Percentiles rank a stretch among this genome's conserved stretches.
phyloP scores from a whole-genome alignment of 2,329 filamentous ascomycete species.

The Venturiaceae sp. region DNA sequence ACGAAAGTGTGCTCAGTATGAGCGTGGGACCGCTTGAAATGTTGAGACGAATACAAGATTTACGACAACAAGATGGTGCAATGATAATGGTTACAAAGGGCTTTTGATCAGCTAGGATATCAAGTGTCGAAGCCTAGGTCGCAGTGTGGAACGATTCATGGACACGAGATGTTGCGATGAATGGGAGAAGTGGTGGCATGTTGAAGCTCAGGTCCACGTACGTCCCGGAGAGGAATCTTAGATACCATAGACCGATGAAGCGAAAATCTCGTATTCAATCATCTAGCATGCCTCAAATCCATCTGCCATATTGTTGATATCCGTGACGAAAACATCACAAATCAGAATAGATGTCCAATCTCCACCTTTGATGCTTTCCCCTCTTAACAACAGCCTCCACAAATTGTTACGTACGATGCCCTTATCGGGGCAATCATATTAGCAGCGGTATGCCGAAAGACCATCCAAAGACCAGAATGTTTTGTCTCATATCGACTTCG shows the following conservation, averaged over 20 bases:
- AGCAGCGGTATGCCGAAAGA: too few species aligned
- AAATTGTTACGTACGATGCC: not conserved
- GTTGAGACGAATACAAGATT: not conserved
- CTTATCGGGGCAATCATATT: too few species aligned
- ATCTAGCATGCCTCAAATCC: too few species aligned
- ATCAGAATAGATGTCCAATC: not conserved
- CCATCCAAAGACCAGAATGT: too few species aligned
- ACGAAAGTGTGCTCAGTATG: not conserved
- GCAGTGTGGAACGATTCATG: not conserved
- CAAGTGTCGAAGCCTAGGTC: not conserved
- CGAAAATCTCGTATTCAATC: too few species aligned
- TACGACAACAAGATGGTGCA: not conserved
- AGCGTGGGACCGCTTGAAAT: not conserved
- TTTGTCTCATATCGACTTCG: too few species aligned
- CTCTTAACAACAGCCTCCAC: not conserved
- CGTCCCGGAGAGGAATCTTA: not conserved
- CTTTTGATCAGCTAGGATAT: not conserved
- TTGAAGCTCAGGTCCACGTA: not conserved
- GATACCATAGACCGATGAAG: not conserved
- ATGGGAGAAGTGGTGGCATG: not conserved
- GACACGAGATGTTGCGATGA: too few species aligned
- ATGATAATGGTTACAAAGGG: not conserved
- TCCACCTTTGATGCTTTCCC: too few species aligned
- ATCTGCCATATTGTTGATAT: too few species aligned
- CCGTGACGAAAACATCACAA: too few species aligned